A percentile compares a stretch with the other conserved stretches of the same genome.
These are phyloP conservation scores for Aspergillus alliaceus DNA, from an alignment of 2,329 filamentous ascomycete species.

Conservation along the genomic window DNA sequence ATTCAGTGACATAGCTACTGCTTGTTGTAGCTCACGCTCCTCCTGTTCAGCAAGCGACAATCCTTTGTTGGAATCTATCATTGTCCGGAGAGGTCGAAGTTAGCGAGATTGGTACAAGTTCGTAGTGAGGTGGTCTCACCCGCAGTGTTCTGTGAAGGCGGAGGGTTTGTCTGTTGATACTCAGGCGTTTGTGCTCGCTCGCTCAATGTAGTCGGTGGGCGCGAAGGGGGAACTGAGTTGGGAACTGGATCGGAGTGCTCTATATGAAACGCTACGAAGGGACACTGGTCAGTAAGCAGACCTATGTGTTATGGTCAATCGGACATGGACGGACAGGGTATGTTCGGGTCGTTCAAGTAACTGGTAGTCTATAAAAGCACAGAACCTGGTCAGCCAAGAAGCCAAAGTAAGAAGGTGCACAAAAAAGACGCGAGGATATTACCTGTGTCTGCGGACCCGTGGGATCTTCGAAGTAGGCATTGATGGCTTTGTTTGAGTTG, in stretches of 20 bases:
- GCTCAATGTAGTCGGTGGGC: slow-evolving; percentile 48
- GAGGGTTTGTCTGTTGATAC: slow-evolving; percentile 24
- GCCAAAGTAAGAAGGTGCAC: too few relatives aligned
- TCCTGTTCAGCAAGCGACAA: slow-evolving; percentile 45
- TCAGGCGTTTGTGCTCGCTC: slow-evolving; percentile 20
- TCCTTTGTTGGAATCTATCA: slow-evolving; percentile 27
- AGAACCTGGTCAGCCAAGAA: neutral
- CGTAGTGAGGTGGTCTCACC: slow-evolving; percentile 22
- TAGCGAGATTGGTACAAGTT: slow-evolving; percentile 12
- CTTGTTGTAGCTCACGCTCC: slow-evolving; percentile 46
- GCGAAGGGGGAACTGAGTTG: slow-evolving; percentile 43
- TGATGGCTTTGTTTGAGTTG: slow-evolving; percentile 47
- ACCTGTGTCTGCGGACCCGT: slow-evolving; percentile 35
- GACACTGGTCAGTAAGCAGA: slow-evolving; percentile 5
- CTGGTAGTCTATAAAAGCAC: slow-evolving; percentile 14
- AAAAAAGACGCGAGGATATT: neutral
- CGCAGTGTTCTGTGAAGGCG: slow-evolving; percentile 27
- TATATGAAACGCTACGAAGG: slow-evolving; percentile 36
- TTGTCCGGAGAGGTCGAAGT: slow-evolving; percentile 10
- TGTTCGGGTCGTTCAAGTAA: slow-evolving; percentile 26
- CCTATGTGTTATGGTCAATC: neutral
- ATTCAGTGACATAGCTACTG: slow-evolving; percentile 48
- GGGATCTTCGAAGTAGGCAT: slow-evolving; percentile 50
- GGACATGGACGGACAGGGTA: slow-evolving; percentile 24
- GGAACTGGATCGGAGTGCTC: slow-evolving; percentile 38